Percentiles rank a stretch among this genome's conserved stretches.
Evolutionary conservation across 768 basidiomycete genomes (phyloP).

Genomic region (Pleurotus sapidus): DNA sequence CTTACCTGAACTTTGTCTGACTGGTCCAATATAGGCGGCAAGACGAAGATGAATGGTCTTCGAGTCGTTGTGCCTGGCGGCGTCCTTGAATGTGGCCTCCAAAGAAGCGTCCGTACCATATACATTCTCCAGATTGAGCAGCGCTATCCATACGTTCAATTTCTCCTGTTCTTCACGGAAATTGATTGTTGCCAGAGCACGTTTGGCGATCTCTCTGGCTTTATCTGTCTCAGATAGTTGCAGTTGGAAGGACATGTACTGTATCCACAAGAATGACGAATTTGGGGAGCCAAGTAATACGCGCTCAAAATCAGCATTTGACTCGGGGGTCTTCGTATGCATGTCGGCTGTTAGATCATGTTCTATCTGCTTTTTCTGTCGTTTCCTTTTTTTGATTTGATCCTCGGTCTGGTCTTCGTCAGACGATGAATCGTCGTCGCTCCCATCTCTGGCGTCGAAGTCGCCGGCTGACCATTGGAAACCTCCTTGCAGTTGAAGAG

Average conservation of each 20-base stretch:
- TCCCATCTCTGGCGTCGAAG: slow-evolving; percentile 33
- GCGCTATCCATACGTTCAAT: slow-evolving; percentile 95
- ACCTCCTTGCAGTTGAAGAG: slow-evolving; percentile 50
- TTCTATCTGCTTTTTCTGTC: slow-evolving; percentile 69
- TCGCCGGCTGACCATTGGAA: slow-evolving; percentile 68
- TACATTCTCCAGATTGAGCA: slow-evolving; percentile 90
- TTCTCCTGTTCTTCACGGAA: slow-evolving; percentile 97
- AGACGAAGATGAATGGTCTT: slow-evolving; percentile 87
- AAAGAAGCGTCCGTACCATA: slow-evolving; percentile 85
- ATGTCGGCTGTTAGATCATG: slow-evolving; percentile 85
- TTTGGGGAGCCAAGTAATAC: slow-evolving; percentile 91
- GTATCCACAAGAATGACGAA: slow-evolving; percentile 97
- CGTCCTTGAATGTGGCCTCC: slow-evolving; percentile 86
- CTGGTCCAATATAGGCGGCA: slow-evolving; percentile 80
- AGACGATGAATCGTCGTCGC: slow-evolving; percentile 39
- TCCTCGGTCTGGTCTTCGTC: slow-evolving; percentile 48
- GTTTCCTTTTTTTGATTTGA: slow-evolving; percentile 60
- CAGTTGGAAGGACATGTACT: slow-evolving; percentile 98
- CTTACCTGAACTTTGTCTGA: slow-evolving; percentile 78
- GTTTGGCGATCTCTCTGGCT: slow-evolving; percentile 81
- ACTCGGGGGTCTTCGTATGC: slow-evolving; percentile 82
- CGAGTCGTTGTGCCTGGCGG: slow-evolving; percentile 85
- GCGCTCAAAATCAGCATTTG: slow-evolving; percentile 93
- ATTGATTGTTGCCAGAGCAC: slow-evolving; percentile 83
- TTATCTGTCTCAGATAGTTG: slow-evolving; percentile 97